Evolutionary conservation across 345 rosid species (phyloP).

Genomic region (Salix dunnii): DNA sequence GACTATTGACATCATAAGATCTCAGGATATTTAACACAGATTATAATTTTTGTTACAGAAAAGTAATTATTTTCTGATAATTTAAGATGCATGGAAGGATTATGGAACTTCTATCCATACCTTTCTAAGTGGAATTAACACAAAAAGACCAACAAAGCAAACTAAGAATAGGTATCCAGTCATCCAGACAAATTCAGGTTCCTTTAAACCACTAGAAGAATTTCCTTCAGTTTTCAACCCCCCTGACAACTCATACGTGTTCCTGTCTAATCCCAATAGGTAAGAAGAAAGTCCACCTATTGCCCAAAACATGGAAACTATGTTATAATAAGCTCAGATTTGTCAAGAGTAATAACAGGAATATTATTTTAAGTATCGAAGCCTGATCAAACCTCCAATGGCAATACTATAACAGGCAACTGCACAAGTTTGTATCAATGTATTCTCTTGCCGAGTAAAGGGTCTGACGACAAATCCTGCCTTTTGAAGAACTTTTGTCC

Average conservation of each 20-base stretch:
- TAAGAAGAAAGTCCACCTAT: conserved; percentile 94
- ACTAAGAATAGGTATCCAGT: conserved; percentile 69
- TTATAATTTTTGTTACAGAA: too few relatives aligned
- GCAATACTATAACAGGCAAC: conserved; percentile 93
- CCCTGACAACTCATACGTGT: conserved; percentile 77
- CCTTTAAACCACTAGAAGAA: conserved; percentile 56
- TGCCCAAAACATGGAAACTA: background rate
- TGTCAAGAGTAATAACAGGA: background rate
- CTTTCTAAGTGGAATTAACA: conserved; percentile 88
- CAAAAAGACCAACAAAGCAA: conserved; percentile 93
- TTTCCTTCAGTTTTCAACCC: conserved; percentile 58
- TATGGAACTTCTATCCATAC: conserved; percentile 16
- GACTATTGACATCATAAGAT: background rate
- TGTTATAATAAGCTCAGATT: background rate
- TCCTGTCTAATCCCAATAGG: conserved; percentile 75
- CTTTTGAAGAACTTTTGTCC: conserved; percentile 73
- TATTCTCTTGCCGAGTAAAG: conserved; percentile 86
- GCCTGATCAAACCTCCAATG: conserved; percentile 64
- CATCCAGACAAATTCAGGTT: conserved; percentile 97
- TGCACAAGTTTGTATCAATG: conserved; percentile 91
- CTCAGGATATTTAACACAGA: too few relatives aligned
- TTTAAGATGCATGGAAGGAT: background rate
- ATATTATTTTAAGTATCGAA: background rate
- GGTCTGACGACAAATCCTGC: conserved; percentile 64
- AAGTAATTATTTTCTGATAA: too few relatives aligned